phyloP scores from a whole-genome alignment of 371 early-diverging fungal genomes.

The Mucor racemosus region DNA sequence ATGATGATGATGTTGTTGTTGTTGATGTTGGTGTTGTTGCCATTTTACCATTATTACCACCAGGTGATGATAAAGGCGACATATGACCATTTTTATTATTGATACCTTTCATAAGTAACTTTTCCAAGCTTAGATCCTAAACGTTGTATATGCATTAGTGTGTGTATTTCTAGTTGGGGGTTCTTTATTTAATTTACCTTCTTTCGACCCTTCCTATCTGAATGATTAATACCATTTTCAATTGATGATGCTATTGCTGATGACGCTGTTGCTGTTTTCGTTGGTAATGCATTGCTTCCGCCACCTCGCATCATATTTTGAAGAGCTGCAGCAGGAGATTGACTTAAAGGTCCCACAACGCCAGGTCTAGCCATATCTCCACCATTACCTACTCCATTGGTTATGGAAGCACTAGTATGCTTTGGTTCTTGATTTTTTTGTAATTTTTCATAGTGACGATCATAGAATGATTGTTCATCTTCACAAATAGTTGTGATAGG shows the following conservation, averaged over 20 bases:
- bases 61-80: constrained; percentile 14
- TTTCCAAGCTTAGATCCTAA: constrained; percentile 14
- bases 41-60: background rate
- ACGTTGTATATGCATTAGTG: background rate
- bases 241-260: background rate
- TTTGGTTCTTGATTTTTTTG: constrained; percentile 46
- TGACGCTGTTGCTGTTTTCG: constrained; percentile 7
- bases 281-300: constrained; percentile 10
- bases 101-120: constrained; percentile 16
- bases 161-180: background rate
- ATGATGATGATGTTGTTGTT: background rate
- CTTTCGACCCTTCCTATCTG: constrained; percentile 11
- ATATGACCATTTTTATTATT: constrained; percentile 11
- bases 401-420: constrained; percentile 1
- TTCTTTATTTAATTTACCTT: constrained; percentile 5
- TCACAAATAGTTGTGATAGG: constrained; percentile 69
- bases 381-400: constrained; percentile 27
- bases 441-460: constrained; percentile 74
- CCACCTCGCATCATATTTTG: constrained; percentile 24
- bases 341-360: constrained; percentile 41
- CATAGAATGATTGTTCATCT: constrained; percentile 87
- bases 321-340: constrained; percentile 27
- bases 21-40: constrained; percentile 15
- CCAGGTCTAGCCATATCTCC: constrained; percentile 33
- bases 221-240: background rate